Conservation (phyloP, 1,284 basidiomycete species). For the Malassezia obtusa region DNA sequence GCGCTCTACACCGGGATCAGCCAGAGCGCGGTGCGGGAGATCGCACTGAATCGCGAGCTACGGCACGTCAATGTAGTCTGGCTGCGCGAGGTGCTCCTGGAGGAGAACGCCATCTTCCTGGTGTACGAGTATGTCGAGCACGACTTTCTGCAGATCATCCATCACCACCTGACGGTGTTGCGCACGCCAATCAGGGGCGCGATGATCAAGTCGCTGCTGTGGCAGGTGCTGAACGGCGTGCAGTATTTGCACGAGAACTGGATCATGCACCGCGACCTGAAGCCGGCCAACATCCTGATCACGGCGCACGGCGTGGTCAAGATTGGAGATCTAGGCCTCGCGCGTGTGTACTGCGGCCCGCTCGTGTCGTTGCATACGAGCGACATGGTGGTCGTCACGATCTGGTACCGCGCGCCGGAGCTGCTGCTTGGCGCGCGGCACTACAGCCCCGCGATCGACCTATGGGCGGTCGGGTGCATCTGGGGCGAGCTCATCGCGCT, state of each 20-base stretch:
- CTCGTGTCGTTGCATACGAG: slow-evolving; percentile 66
- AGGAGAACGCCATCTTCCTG: slow-evolving; percentile 81
- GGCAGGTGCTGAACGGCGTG: slow-evolving; percentile 90
- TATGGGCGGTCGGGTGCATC: slow-evolving; percentile 97
- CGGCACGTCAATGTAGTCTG: slow-evolving; percentile 84
- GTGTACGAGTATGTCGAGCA: slow-evolving; percentile 98
- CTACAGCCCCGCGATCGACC: slow-evolving; percentile 90
- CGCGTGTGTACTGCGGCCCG: slow-evolving; percentile 73
- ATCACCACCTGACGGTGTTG: slow-evolving; percentile 84
- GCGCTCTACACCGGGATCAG: slow-evolving; percentile 87
- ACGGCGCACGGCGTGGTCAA: slow-evolving; percentile 81
- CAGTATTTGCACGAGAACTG: slow-evolving; percentile 89
- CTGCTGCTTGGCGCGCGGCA: slow-evolving; percentile 87
- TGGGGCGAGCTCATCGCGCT: slow-evolving; percentile 87
- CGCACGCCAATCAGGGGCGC: slow-evolving; percentile 63
- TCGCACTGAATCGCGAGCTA: slow-evolving; percentile 91
- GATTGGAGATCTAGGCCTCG: slow-evolving; percentile 91
- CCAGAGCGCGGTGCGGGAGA: slow-evolving; percentile 91
- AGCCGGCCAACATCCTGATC: slow-evolving; percentile 97
- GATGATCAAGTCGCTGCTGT: slow-evolving; percentile 83
- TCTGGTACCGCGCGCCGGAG: slow-evolving; percentile 97
- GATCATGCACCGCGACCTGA: slow-evolving; percentile 91
- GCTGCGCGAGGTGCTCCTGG: slow-evolving; percentile 84
- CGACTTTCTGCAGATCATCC: slow-evolving; percentile 80
- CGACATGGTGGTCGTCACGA: slow-evolving; percentile 97